Conservation (phyloP, 768 basidiomycete genomes). For the Tubosaeta sp. region DNA sequence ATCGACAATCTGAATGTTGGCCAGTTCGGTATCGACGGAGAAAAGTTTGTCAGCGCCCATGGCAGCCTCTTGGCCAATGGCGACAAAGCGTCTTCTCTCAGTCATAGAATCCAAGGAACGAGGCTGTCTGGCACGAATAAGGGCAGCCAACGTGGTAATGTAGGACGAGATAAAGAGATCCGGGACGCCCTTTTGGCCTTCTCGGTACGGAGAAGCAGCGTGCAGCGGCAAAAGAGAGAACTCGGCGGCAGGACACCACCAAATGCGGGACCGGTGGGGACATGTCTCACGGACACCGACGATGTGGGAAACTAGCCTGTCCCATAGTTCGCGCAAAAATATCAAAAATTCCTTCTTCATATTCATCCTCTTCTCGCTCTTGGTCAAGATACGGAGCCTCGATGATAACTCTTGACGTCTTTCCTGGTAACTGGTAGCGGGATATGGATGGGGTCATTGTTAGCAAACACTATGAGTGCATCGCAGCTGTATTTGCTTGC, state of each 20-base stretch:
- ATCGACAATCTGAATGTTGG: neutral
- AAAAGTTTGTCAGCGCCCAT: neutral
- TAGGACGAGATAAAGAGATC: neutral
- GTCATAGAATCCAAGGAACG: neutral
- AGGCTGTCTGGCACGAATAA: neutral
- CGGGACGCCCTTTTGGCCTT: neutral
- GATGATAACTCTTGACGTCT: neutral
- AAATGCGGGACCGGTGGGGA: neutral
- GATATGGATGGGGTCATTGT: neutral
- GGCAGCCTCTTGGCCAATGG: constrained; percentile 1
- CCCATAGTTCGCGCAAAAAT: neutral
- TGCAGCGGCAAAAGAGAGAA: neutral
- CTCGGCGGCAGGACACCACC: neutral
- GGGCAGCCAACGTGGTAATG: neutral
- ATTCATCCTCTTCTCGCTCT: neutral
- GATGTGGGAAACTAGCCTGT: neutral
- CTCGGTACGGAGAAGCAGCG: neutral
- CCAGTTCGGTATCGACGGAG: neutral
- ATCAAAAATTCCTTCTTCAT: neutral
- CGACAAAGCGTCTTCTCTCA: neutral
- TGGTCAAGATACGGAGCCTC: neutral
- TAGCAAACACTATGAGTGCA: neutral
- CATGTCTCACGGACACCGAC: neutral
- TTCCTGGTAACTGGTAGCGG: neutral
- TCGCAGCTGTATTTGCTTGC: neutral